Base-by-base conservation (phyloP, 2,329 filamentous ascomycete genomes). In the Colletotrichum somersetense region DNA sequence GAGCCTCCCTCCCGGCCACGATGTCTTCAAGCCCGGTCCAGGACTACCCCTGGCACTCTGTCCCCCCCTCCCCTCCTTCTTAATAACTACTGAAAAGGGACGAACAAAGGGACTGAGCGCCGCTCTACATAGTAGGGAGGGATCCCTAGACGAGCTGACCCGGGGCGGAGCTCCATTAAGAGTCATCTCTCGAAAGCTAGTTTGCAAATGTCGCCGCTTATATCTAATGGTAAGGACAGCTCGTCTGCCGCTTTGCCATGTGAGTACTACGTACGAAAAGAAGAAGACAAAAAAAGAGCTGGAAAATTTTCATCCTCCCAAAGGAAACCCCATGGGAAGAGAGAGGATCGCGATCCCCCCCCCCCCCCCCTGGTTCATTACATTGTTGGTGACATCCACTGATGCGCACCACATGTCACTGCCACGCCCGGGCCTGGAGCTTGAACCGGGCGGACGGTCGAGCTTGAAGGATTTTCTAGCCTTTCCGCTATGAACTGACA, bases 361-460 rank as follows among this genome's bases (percentile, higher is more conserved):
- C n/a, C 26, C 26, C 26, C 4, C 26, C 40, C 56, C 64, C 35
- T 62, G 61, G 20, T 26, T 46, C 23, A 18, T 14, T 55, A 8
- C 46, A 20, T 20, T 23, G 12, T 38, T 16, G 33, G 16, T 33
- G 40, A 30, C n/a, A 42, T 68, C 68, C 68, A 67, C 64, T 56
- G 42, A 35, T 52, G n/a, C n/a, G 58, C 63, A 62, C 58, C 58
- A 71, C 63, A 72, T 68, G 68, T 62, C 64, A 62, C 56, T 63
- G 57, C 57, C 64, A 72, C 38, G 18, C 53, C 50, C n/a, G 62
- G 50, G 35, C n/a, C 14, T 18, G 4, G 38, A 57, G 35, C 55
- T 23, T 20, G 55, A 57, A 35, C 55, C 26, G 26, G 58, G 12
- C n/a, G 26, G 40, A 18, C 16, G 42, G 5, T 38, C 33, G 57